Evolutionary conservation across 176 grass and related monocot genomes (phyloP).

Genomic region (Phyllostachys edulis): DNA sequence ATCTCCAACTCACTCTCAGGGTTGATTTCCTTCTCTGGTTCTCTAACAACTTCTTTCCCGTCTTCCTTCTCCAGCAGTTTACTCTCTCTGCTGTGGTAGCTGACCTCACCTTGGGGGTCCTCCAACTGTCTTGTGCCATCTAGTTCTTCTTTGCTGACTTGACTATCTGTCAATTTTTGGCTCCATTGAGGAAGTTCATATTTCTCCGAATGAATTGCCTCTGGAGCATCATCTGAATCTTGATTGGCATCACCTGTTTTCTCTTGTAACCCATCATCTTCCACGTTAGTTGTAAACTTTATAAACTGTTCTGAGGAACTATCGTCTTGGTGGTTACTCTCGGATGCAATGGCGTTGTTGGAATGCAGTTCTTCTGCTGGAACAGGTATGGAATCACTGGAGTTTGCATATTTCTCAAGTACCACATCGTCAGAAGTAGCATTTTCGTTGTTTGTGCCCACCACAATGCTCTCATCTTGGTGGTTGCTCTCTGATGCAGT

Average conservation of each 20-base stretch:
- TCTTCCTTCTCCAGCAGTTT: slow-evolving; percentile 51
- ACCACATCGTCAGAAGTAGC: slow-evolving; percentile 22
- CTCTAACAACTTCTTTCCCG: slow-evolving; percentile 12
- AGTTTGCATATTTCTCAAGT: slow-evolving; percentile 2
- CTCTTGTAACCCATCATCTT: slow-evolving; percentile 45
- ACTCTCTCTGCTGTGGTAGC: slow-evolving; percentile 34
- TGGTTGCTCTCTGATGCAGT: slow-evolving; percentile 34
- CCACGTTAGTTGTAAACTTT: slow-evolving; percentile 67
- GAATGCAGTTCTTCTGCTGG: slow-evolving; percentile 37
- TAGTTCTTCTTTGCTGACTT: slow-evolving; percentile 32
- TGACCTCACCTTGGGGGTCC: slow-evolving; percentile 40
- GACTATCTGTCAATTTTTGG: slow-evolving; percentile 11
- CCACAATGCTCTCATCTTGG: slow-evolving; percentile 28
- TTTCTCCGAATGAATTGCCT: slow-evolving; percentile 44
- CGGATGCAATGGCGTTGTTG: slow-evolving; percentile 26
- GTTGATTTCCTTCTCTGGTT: slow-evolving; percentile 39
- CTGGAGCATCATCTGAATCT: slow-evolving; percentile 29
- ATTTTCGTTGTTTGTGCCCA: slow-evolving; percentile 25
- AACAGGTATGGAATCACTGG: slow-evolving; percentile 22
- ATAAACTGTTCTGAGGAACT: slow-evolving; percentile 49
- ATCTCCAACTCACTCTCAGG: slow-evolving; percentile 35
- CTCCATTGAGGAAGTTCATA: slow-evolving; percentile 41
- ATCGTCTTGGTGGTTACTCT: slow-evolving; percentile 39
- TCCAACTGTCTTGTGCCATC: slow-evolving; percentile 34
- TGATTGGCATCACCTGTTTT: slow-evolving; percentile 38